Percentiles rank a stretch among this genome's conserved stretches.
Conservation (phyloP, 2,329 filamentous ascomycete genomes). For the Podosphaera leucotricha region DNA sequence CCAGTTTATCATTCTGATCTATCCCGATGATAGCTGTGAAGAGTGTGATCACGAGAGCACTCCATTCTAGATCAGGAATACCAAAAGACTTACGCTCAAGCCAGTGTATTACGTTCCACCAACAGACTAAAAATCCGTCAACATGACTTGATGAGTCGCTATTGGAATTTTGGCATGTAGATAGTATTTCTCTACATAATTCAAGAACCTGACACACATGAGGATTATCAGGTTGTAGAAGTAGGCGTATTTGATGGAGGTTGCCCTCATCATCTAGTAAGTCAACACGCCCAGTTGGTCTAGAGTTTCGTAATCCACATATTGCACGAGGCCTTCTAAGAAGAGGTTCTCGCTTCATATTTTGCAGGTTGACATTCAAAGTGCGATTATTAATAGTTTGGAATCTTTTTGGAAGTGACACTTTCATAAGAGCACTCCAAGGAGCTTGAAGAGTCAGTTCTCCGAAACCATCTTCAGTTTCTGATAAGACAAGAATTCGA, state of each 20-base stretch:
- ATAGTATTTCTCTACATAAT: slow-evolving; percentile 39
- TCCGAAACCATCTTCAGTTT: slow-evolving; percentile 35
- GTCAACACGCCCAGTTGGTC: slow-evolving; percentile 37
- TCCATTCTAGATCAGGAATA: slow-evolving; percentile 40
- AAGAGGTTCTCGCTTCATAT: slow-evolving; percentile 18
- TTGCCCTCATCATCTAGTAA: slow-evolving; percentile 36
- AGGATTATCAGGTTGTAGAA: slow-evolving; percentile 39
- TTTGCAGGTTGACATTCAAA: slow-evolving; percentile 29
- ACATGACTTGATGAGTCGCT: neutral
- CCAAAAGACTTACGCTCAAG: slow-evolving; percentile 25
- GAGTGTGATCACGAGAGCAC: slow-evolving; percentile 37
- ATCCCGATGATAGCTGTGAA: slow-evolving; percentile 40
- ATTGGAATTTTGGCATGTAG: slow-evolving; percentile 28
- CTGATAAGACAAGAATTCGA: slow-evolving; percentile 45
- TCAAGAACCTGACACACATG: slow-evolving; percentile 37
- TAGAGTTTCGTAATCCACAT: slow-evolving; percentile 30
- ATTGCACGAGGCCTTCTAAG: slow-evolving; percentile 12
- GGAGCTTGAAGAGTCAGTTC: slow-evolving; percentile 52
- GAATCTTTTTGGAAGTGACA: slow-evolving; percentile 35
- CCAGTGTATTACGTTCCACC: slow-evolving; percentile 57
- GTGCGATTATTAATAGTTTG: slow-evolving; percentile 34
- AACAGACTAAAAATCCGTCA: slow-evolving; percentile 38
- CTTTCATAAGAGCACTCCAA: slow-evolving; percentile 46
- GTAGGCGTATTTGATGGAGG: slow-evolving; percentile 42
- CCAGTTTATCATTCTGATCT: slow-evolving; percentile 18